Evolutionary conservation across 1,139 yeast genomes (phyloP), one percentile per base, ranked within the genome.

Genomic region (Saccharomyces pastorianus): DNA sequence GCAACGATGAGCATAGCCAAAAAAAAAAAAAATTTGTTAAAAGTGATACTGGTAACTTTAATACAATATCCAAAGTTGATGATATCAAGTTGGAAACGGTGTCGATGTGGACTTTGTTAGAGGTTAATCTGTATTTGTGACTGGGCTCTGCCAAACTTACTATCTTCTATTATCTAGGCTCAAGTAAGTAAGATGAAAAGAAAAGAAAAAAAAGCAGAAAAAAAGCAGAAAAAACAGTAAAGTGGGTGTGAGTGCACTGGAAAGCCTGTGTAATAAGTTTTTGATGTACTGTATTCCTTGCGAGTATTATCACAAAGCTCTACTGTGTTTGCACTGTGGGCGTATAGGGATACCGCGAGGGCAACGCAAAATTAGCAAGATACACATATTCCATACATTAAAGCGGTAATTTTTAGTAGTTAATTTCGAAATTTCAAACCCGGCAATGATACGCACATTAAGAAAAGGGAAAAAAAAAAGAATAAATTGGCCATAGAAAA

Each of bases 1-100:
- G 7, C 48, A 47, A 50, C 46, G 46, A 31, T 47, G 46, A 20
- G 48, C 51, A 29, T 41, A 44, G 14, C 48, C 48, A 13, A 48
- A 31, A 13, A 20, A 20, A 38, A 38, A 9, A 4, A 20, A 23
- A 38, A 2, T 2, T 20, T 38, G 20, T 29, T 11, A 29, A n/a
- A 29, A 47, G 48, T 8, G 28, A 44, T 50, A 29, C 11, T 29
- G 44, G 42, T 7, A 48, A 31, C 51, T 34, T 44, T 8, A n/a
- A 50, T 47, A 42, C 52, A 57, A 29, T n/a, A 52, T 48, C 25
- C 20, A 17, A 5, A 38, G 44, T 17, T 38, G 11, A 9, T 17
- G 5, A 9, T 38, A 2, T 11, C n/a, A 5, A 6, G 4, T 4
- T 20, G 3, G 13, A 17, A 38, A 17, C 11, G 8, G 23, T 9